Evolutionary conservation across 331 rosid genomes (phyloP).

Genomic region (Erythrophleum ivorense): DNA sequence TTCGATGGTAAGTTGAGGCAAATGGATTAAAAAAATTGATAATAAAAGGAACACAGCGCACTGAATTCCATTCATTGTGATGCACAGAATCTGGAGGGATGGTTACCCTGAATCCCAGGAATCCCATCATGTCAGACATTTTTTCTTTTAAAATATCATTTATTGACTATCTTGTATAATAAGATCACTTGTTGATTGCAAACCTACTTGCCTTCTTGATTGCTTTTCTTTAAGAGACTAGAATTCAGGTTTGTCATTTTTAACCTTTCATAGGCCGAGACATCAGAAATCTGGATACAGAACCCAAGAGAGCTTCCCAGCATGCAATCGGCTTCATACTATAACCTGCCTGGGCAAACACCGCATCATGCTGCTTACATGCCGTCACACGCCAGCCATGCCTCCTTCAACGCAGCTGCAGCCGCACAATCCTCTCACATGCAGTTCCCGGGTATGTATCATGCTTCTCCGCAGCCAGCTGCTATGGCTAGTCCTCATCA

Average conservation of each 20-base stretch:
- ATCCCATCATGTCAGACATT: background rate
- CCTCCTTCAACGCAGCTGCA: slow-evolving; percentile 83
- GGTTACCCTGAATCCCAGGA: no score
- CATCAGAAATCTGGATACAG: slow-evolving; percentile 97
- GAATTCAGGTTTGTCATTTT: background rate
- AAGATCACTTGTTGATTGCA: slow-evolving; percentile 1
- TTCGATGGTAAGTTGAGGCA: background rate
- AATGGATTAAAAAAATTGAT: background rate
- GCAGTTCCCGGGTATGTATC: slow-evolving; percentile 95
- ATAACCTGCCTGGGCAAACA: slow-evolving; percentile 86
- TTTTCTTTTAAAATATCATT: background rate
- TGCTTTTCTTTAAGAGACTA: background rate
- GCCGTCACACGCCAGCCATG: slow-evolving; percentile 82
- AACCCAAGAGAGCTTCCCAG: slow-evolving; percentile 88
- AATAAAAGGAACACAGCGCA: background rate
- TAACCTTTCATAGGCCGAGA: slow-evolving; percentile 70
- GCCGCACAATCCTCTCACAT: slow-evolving; percentile 94
- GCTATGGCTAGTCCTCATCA: slow-evolving; percentile 78
- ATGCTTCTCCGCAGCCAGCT: slow-evolving; percentile 77
- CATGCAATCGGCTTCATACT: slow-evolving; percentile 83
- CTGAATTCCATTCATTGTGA: background rate
- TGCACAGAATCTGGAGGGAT: background rate
- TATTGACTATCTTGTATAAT: background rate
- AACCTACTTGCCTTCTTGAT: background rate
- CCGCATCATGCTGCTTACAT: slow-evolving; percentile 79